These are phyloP conservation scores for Artemisia tridentata DNA, from an alignment of 129 eudicot species.

Conservation along the genomic window DNA sequence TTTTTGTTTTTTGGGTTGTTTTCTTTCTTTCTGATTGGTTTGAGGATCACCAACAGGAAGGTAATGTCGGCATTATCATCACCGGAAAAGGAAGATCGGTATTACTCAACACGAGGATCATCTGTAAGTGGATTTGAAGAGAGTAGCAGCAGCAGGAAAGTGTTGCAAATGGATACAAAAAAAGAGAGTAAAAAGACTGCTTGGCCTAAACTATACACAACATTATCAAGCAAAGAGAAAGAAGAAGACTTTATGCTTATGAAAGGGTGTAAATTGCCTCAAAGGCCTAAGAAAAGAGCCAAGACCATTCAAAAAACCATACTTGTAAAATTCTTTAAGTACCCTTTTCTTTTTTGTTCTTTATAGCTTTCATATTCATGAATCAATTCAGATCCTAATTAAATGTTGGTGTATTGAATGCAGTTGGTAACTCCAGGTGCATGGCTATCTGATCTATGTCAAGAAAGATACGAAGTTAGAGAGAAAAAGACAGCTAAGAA, in stretches of 20 bases:
- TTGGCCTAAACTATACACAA: constrained; percentile 64
- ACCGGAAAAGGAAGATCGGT: constrained; percentile 68
- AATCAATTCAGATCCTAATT: not conserved
- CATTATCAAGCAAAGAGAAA: constrained; percentile 76
- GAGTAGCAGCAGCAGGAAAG: constrained; percentile 40
- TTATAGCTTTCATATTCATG: too few relatives aligned
- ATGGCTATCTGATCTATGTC: constrained; percentile 64
- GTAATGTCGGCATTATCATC: constrained; percentile 47
- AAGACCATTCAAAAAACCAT: constrained; percentile 68
- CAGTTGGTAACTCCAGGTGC: constrained; percentile 73
- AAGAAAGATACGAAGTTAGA: constrained; percentile 74
- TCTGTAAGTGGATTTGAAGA: constrained; percentile 48
- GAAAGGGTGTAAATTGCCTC: constrained; percentile 86
- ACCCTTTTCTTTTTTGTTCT: constrained; percentile 20
- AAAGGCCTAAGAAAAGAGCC: constrained; percentile 86
- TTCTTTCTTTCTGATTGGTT: constrained; percentile 29
- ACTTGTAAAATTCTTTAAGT: constrained; percentile 42
- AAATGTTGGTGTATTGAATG: constrained; percentile 24
- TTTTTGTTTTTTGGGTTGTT: constrained; percentile 17
- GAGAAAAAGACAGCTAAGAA: constrained; percentile 68
- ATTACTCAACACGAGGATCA: constrained; percentile 74
- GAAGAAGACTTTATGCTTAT: constrained; percentile 90
- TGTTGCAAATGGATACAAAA: constrained; percentile 34
- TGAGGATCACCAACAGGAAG: constrained; percentile 47
- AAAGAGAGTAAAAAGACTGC: constrained; percentile 53